Evolutionary conservation across 192 early-diverging fungal species (phyloP).

Genomic region (Coemansia sp.): DNA sequence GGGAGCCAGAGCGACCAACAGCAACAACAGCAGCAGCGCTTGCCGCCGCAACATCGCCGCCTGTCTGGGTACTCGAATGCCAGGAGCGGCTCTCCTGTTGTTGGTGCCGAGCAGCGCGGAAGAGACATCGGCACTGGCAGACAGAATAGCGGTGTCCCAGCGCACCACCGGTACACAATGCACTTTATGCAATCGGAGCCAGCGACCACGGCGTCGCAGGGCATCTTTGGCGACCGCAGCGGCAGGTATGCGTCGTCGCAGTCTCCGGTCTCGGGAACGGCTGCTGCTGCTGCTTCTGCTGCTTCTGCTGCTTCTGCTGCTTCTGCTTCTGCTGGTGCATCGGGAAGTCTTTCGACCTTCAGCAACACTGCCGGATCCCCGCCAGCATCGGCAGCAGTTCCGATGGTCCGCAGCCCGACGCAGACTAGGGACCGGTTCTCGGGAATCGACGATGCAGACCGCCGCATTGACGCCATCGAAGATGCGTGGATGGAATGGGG

Average conservation of each 20-base stretch:
- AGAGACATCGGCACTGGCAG: slow-evolving; percentile 9
- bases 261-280: slow-evolving; percentile 11
- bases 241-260: slow-evolving; percentile 12
- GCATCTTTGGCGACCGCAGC: slow-evolving; percentile 18
- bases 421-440: slow-evolving; percentile 19
- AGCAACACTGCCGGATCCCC: slow-evolving; percentile 5
- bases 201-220: slow-evolving; percentile 1
- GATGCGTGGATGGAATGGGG: slow-evolving; percentile 50
- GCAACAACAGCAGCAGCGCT: background rate
- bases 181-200: slow-evolving; percentile 23
- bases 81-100: slow-evolving; percentile 1
- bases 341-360: slow-evolving; percentile 18
- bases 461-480: slow-evolving; percentile 23
- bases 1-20: background rate
- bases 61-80: slow-evolving; percentile 16
- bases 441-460: slow-evolving; percentile 19
- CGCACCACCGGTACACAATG: slow-evolving; percentile 44
- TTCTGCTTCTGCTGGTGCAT: background rate
- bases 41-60: slow-evolving; percentile 14
- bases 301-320: background rate
- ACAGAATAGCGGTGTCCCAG: slow-evolving; percentile 13
- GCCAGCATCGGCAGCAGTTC: slow-evolving; percentile 1
- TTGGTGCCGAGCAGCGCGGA: background rate
- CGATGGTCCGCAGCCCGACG: background rate
- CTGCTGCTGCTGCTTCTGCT: background rate